Evolutionary conservation across 2,329 filamentous ascomycete species (phyloP), one percentile per base, ranked within the genome.

Genomic region (Talaromyces piceae): DNA sequence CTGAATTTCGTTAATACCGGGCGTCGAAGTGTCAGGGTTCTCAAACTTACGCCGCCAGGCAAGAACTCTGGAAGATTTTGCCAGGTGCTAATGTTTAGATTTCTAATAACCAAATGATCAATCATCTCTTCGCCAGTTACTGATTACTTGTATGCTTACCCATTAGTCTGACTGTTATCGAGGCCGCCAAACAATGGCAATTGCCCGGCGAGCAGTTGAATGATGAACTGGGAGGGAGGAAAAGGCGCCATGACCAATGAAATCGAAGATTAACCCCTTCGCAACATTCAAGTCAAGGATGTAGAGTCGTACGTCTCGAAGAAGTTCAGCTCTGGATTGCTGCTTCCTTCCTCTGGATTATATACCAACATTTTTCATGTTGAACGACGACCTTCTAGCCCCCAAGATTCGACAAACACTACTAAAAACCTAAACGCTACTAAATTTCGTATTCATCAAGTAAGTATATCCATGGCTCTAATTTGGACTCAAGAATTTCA

Each of bases 31-130:
- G 41, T 43, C 25, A 20, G 18, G 8, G 13, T 43, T 22, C 13
- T 9, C 18, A 16, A 20, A 43, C 41, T 43, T 9, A 43, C 41
- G 18, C 18, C 25, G 41, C 41, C 18, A 43, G 41, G 16, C 41
- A 43, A 43, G 41, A 43, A 43, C 25, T 43, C 41, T 43, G 41
- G 41, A 23, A 43, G 41, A 43, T 43, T 43, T 20, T 43, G 41
- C 41, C 41, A 43, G 41, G 41, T 22, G 25, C 13, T 43, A 25
- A 20, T 20, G 18, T 43, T 43, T 20, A 43, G 41, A 20, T 43
- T 43, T 43, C 41, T 43, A 43, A 43, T 43, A 23, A 16, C 13
- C 22, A 43, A 20, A 43, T 11, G 41, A 43, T 22, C 41, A n/a
- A 43, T 22, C 25, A 22, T 43, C 41, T 43, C 41, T 23, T 43